Evolutionary conservation across 2,329 filamentous ascomycete species (phyloP), one percentile per base, ranked within the genome.

Genomic region (Xylaria sp.): DNA sequence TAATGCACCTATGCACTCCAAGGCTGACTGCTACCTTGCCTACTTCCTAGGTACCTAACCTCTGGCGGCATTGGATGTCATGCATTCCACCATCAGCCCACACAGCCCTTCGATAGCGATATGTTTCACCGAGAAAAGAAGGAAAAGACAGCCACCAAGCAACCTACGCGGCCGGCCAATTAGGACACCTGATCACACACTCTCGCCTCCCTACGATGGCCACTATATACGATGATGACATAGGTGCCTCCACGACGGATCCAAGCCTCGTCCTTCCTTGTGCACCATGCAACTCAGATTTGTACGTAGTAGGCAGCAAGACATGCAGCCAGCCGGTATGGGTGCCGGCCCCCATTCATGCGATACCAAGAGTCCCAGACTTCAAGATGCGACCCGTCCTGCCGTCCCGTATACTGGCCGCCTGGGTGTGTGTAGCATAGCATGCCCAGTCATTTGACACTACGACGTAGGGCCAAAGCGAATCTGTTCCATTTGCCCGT

Each of bases 351-450:
- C 57, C 55, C 52, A 54, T 39, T 52, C 39, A 39, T 45, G 49
- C 54, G 57, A 4, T 57, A 18, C 29, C 49, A 51, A n/a, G n/a
- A n/a, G n/a, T 42, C 54, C 49, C 42, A 55, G 48, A 50, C 49
- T 52, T 58, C 49, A 54, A 53, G 52, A 60, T 60, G 54, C 54
- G 47, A 60, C 54, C n/a, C 57, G 49, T 55, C 40, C 49, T n/a
- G n/a, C n/a, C n/a, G n/a, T n/a, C n/a, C n/a, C n/a, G n/a, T n/a
- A n/a, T n/a, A n/a, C n/a, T n/a, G n/a, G n/a, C n/a, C n/a, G n/a
- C n/a, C n/a, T n/a, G n/a, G n/a, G n/a, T n/a, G n/a, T n/a, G n/a
- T 18, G 48, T 54, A 44, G 50, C 40, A 48, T 37, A 34, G 29
- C 29, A 11, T 34, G n/a, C n/a, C n/a, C n/a, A n/a, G n/a, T n/a